Evolutionary conservation across 108 stramenopile genomes (phyloP), one percentile per base, ranked within the genome.

Genomic region (Conticribra guillardii): DNA sequence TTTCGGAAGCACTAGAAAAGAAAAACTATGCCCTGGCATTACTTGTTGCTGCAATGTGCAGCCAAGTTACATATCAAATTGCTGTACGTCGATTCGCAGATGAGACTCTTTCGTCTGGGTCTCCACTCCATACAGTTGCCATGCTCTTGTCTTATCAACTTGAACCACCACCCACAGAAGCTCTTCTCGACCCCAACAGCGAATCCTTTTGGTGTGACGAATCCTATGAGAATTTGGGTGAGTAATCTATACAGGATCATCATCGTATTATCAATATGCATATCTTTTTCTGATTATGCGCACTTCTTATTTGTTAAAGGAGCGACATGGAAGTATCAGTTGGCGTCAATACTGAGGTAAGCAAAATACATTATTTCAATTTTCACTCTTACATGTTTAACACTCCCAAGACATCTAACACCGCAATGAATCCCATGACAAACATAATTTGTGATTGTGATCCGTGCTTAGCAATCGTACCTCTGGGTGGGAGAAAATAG

Each of bases 21-120:
- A 68, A 72, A 47, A 76, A 93, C 41, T 90, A 79, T 64, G 87
- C 92, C 1, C 76, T 92, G 7, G 92, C 95, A 21, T 60, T 96
- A 2, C 71, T 96, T 11, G 87, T 96, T 34, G 86, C 89, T 14
- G 75, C 68, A 24, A 83, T 90, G 79, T 93, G 89, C 66, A 88
- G 82, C 23, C 41, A 57, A 0, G 79, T 65, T 0, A 89, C 84
- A 3, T 96, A 87, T 60, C 80, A 84, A 34, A 60, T 66, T 23
- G 89, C 76, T 7, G 87, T 86, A 18, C 72, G 52, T 53, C 56
- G 77, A 8, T 96, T 80, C 75, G 84, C 85, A 8, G 78, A 82
- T 55, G 81, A 85, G 23, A 67, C 56, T 27, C 68, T 91, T 18
- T 23, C 53, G 8, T 23, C 64, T 16, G 92, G 87, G n/a, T 88